Conservation (phyloP, 2,329 filamentous ascomycete genomes). For the Neofusicoccum parvum region DNA sequence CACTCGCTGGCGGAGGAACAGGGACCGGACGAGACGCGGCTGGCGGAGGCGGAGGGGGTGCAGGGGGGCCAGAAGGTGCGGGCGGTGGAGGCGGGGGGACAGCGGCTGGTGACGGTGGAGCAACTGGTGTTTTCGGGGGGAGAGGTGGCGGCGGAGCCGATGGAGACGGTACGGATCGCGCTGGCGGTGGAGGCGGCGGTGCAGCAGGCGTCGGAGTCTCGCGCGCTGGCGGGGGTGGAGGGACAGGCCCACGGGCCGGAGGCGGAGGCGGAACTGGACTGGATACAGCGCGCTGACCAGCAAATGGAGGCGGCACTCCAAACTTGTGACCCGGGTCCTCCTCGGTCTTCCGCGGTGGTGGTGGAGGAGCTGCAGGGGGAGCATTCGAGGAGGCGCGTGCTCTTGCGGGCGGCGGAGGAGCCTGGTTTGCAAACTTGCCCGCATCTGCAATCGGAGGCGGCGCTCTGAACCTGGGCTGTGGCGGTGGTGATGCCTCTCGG, state of each 20-base stretch:
- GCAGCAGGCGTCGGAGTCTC: constrained; percentile 39
- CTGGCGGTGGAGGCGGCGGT: constrained; percentile 55
- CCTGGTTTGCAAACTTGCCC: constrained; percentile 68
- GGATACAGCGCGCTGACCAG: constrained; percentile 61
- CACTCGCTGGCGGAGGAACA: constrained; percentile 39
- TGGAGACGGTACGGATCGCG: constrained; percentile 43
- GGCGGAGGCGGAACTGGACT: constrained; percentile 69
- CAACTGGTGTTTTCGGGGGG: constrained; percentile 48
- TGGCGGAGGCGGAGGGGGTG: constrained; percentile 41
- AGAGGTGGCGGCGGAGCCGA: constrained; percentile 63
- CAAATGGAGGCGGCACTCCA: constrained; percentile 78
- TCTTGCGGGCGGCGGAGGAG: constrained; percentile 49
- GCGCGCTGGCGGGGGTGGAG: constrained; percentile 52
- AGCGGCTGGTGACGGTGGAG: constrained; percentile 27
- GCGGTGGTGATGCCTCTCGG: constrained; percentile 60
- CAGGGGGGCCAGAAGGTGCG: constrained; percentile 26
- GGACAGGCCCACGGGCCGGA: constrained; percentile 69
- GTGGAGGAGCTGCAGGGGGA: constrained; percentile 61
- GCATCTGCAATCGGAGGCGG: constrained; percentile 89
- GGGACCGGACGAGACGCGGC: constrained; percentile 37
- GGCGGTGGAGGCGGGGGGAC: constrained; percentile 29
- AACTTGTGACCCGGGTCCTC: constrained; percentile 64
- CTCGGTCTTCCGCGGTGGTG: constrained; percentile 67
- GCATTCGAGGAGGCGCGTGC: constrained; percentile 53
- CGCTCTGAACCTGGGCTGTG: constrained; percentile 73